Evolutionary conservation across 257 asterid species (phyloP).

Genomic region (Solanum sejunctum): DNA sequence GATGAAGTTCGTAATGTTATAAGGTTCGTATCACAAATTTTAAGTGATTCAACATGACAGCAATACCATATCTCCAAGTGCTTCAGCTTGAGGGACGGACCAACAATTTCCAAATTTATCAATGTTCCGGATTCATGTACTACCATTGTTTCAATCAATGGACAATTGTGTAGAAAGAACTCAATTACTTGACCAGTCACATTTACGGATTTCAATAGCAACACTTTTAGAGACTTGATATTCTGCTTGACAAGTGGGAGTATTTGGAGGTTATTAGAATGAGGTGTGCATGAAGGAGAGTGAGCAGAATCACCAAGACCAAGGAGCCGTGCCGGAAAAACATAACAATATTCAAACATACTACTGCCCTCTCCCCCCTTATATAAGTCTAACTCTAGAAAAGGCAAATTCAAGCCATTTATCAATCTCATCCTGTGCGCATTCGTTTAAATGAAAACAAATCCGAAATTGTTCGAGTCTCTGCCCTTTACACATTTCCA

Average conservation of each 20-base stretch:
- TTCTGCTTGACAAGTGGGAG: not conserved
- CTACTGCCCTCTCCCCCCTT: not conserved
- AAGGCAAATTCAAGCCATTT: not conserved
- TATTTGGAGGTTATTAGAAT: not conserved
- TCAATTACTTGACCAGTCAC: conserved; percentile 29
- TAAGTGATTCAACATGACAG: conserved; percentile 11
- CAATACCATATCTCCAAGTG: conserved; percentile 25
- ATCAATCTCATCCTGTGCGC: not conserved
- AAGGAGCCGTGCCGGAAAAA: not conserved
- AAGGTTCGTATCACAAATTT: conserved; percentile 24
- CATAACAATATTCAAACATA: not conserved
- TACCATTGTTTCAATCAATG: conserved; percentile 13
- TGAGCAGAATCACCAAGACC: not conserved
- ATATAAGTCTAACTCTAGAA: not conserved
- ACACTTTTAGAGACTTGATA: conserved; percentile 18
- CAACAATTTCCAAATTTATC: conserved; percentile 14
- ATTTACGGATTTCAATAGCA: conserved; percentile 26
- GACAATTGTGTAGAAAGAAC: conserved; percentile 19
- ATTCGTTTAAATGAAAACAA: not conserved
- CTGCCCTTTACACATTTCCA: not conserved
- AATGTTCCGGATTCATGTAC: conserved; percentile 22
- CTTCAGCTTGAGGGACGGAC: conserved; percentile 19
- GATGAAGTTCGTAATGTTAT: conserved; percentile 13
- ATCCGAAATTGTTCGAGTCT: not conserved
- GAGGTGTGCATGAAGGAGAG: not conserved